These are phyloP conservation scores for Vigna hirtella DNA, from an alignment of 306 rosid genomes.

Conservation along the genomic window DNA sequence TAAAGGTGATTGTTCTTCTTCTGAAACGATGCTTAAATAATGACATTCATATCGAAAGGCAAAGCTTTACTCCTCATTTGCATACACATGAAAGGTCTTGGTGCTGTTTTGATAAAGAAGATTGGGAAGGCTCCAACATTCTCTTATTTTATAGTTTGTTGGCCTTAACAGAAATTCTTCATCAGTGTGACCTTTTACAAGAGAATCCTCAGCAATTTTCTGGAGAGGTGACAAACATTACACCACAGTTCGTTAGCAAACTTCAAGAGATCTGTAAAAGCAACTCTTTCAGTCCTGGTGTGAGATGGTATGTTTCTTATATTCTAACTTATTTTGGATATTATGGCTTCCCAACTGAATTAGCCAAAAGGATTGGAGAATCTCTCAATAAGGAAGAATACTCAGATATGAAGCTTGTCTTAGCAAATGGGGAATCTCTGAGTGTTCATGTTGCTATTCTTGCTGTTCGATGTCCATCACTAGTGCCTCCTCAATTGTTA, in stretches of 20 bases:
- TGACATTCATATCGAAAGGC: conserved; percentile 55
- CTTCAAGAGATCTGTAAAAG: conserved; percentile 61
- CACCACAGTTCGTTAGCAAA: conserved; percentile 57
- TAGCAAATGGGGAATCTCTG: conserved; percentile 55
- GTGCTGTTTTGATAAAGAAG: conserved; percentile 62
- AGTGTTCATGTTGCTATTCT: conserved; percentile 81
- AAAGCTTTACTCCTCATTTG: conserved; percentile 62
- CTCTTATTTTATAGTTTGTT: conserved; percentile 71
- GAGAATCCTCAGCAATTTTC: conserved; percentile 45
- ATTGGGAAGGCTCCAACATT: conserved; percentile 80
- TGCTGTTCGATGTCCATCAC: conserved; percentile 71
- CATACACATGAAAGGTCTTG: conserved; percentile 61
- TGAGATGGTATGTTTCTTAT: conserved; percentile 77
- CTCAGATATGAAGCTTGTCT: conserved; percentile 65
- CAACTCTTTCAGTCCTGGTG: conserved; percentile 60
- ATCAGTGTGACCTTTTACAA: conserved; percentile 46
- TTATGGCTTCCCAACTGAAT: conserved; percentile 85
- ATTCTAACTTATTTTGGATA: conserved; percentile 69
- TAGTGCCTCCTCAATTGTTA: conserved; percentile 63
- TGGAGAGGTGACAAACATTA: conserved; percentile 42
- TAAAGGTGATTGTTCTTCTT: conserved; percentile 51
- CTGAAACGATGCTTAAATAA: conserved; percentile 66
- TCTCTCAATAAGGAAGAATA: conserved; percentile 61
- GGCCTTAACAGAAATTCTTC: conserved; percentile 73
- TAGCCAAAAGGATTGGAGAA: conserved; percentile 67